Evolutionary conservation across 1,139 yeast species (phyloP).

Genomic region (Taiozyma onychis): DNA sequence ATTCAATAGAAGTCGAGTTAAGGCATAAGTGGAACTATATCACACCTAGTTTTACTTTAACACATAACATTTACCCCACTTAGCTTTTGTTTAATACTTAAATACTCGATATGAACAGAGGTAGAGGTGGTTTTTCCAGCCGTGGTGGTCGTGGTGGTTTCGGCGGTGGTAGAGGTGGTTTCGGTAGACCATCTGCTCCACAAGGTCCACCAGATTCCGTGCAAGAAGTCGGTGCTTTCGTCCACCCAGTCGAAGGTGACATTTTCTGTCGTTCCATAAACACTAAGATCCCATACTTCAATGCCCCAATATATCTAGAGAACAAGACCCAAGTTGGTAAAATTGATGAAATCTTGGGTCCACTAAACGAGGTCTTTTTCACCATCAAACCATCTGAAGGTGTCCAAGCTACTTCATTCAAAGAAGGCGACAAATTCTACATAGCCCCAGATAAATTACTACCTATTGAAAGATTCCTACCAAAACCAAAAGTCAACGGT

Average conservation of each 20-base stretch:
- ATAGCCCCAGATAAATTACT: conserved; percentile 93
- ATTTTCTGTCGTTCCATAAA: conserved; percentile 94
- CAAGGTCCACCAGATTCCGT: conserved; percentile 89
- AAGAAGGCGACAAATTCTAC: conserved; percentile 91
- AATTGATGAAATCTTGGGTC: conserved; percentile 97
- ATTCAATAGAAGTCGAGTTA: neutral
- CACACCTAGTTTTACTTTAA: neutral
- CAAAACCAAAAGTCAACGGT: conserved; percentile 80
- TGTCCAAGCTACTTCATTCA: conserved; percentile 88
- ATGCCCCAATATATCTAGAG: conserved; percentile 96
- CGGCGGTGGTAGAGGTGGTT: conserved; percentile 46
- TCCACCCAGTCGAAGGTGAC: conserved; percentile 95
- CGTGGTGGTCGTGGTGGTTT: conserved; percentile 59
- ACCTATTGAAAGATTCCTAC: conserved; percentile 93
- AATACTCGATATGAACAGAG: conserved; percentile 28
- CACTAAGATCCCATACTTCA: conserved; percentile 93
- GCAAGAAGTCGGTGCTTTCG: conserved; percentile 88
- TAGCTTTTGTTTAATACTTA: neutral
- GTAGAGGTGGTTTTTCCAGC: conserved; percentile 54
- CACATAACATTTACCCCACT: neutral
- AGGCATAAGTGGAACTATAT: neutral
- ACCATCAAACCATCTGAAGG: conserved; percentile 96
- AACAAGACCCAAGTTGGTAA: conserved; percentile 95
- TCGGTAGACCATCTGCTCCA: conserved; percentile 38
- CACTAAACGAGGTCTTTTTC: conserved; percentile 93